phyloP scores from a whole-genome alignment of 805 yeast genomes.

The Sugiyamaella valdiviana region DNA sequence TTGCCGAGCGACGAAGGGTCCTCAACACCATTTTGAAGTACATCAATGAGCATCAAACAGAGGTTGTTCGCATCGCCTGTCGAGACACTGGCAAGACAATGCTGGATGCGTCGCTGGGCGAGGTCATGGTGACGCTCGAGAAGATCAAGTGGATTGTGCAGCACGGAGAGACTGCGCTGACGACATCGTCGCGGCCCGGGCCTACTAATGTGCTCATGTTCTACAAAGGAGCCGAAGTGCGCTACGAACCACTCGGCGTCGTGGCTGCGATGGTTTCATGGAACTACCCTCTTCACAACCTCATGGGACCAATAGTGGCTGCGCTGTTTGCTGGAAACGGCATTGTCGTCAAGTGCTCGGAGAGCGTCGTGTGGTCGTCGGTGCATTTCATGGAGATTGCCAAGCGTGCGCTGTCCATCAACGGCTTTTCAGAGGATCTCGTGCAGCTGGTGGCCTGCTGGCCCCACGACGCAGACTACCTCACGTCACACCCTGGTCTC shows the following conservation, averaged over 20 bases:
- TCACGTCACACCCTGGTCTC: slow-evolving; percentile 76
- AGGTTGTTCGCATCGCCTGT: slow-evolving; percentile 86
- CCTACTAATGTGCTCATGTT: slow-evolving; percentile 80
- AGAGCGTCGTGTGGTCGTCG: slow-evolving; percentile 93
- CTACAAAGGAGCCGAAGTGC: slow-evolving; percentile 87
- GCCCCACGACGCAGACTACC: slow-evolving; percentile 82
- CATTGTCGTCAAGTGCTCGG: slow-evolving; percentile 88
- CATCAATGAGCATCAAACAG: slow-evolving; percentile 74
- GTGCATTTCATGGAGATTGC: slow-evolving; percentile 68
- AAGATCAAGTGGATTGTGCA: slow-evolving; percentile 84
- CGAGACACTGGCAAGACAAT: slow-evolving; percentile 95
- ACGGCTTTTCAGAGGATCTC: slow-evolving; percentile 72
- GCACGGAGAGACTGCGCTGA: slow-evolving; percentile 70
- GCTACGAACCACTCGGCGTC: slow-evolving; percentile 88
- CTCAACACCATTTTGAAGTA: slow-evolving; percentile 64
- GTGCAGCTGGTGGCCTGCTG: slow-evolving; percentile 86
- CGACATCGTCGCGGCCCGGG: slow-evolving; percentile 74
- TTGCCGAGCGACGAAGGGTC: slow-evolving; percentile 62
- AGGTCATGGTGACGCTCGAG: slow-evolving; percentile 89
- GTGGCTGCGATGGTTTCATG: slow-evolving; percentile 90
- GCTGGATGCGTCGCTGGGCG: slow-evolving; percentile 87
- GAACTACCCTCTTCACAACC: slow-evolving; percentile 96
- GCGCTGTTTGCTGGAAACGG: slow-evolving; percentile 88
- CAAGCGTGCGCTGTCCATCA: slow-evolving; percentile 60
- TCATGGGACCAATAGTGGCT: slow-evolving; percentile 88